Percentiles rank a stretch among this genome's conserved stretches.
phyloP scores from a whole-genome alignment of 2,329 filamentous ascomycete genomes.

The Ceratocystis albifundus region DNA sequence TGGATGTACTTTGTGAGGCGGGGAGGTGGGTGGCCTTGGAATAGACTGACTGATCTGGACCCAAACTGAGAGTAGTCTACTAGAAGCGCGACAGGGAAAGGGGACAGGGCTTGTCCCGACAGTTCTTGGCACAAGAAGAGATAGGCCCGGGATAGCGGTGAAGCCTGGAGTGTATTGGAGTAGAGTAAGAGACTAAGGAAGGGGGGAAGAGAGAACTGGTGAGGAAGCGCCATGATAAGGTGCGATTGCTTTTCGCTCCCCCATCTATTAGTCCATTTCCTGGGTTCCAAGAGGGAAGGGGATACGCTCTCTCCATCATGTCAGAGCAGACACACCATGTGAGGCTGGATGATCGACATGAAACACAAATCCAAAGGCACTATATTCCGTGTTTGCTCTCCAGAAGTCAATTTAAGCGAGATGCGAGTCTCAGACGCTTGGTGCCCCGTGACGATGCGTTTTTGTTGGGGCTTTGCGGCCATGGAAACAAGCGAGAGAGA shows the following conservation, averaged over 20 bases:
- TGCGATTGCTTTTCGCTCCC: not conserved
- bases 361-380: not conserved
- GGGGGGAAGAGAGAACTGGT: not conserved
- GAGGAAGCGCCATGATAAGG: not conserved
- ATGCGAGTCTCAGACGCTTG: not conserved
- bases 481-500: not conserved
- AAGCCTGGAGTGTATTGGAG: not conserved
- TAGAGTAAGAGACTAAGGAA: not conserved
- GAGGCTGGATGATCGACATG: not conserved
- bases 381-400: not conserved
- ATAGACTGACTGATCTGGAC: no score
- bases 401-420: slow-evolving; percentile 7
- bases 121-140: not conserved
- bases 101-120: not conserved
- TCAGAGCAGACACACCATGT: not conserved
- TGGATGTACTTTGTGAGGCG: not conserved
- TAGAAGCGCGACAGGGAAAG: no score
- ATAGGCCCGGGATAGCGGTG: slow-evolving; percentile 1
- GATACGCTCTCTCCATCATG: not conserved
- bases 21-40: not conserved
- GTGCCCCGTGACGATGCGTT: not conserved
- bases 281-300: not conserved
- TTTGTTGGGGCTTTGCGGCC: not conserved
- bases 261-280: not conserved
- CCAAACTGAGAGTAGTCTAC: no score